phyloP scores from a whole-genome alignment of 306 rosid genomes.

The Quercus glauca region DNA sequence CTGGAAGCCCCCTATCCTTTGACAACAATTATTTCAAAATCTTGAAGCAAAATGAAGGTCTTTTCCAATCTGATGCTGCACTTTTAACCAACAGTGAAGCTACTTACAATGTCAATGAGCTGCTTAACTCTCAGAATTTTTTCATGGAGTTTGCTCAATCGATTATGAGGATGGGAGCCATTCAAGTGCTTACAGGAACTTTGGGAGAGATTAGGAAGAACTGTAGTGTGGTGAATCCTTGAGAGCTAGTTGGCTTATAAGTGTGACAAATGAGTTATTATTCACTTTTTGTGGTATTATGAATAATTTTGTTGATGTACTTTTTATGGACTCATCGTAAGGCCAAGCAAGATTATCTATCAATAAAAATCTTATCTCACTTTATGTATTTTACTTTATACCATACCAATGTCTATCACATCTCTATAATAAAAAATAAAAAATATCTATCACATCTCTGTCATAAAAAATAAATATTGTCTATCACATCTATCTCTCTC shows the following conservation, averaged over 20 bases:
- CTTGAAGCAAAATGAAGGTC: constrained; percentile 39
- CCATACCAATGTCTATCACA: too few relatives aligned
- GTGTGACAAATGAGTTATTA: too few relatives aligned
- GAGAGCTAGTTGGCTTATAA: not conserved
- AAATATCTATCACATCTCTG: too few relatives aligned
- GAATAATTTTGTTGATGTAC: too few relatives aligned
- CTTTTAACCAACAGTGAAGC: constrained; percentile 35
- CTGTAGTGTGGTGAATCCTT: constrained; percentile 54
- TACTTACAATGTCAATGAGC: not conserved
- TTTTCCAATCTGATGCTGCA: constrained; percentile 61
- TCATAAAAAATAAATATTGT: too few relatives aligned
- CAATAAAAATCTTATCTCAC: too few relatives aligned
- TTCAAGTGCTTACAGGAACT: constrained; percentile 36
- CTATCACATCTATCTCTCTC: too few relatives aligned
- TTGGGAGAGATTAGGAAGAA: constrained; percentile 51
- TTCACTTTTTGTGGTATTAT: too few relatives aligned
- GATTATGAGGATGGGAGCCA: constrained; percentile 57
- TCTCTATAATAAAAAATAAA: too few relatives aligned
- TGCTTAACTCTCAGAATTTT: constrained; percentile 35
- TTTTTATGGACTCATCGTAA: too few relatives aligned
- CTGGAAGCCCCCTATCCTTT: constrained; percentile 1
- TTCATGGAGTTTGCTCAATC: constrained; percentile 38
- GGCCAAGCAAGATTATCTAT: too few relatives aligned
- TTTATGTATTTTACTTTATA: too few relatives aligned
- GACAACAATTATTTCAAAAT: constrained; percentile 37